Evolutionary conservation across 192 early-diverging fungal species (phyloP), one percentile per base, ranked within the genome.

Genomic region (Backusella psychrophila): DNA sequence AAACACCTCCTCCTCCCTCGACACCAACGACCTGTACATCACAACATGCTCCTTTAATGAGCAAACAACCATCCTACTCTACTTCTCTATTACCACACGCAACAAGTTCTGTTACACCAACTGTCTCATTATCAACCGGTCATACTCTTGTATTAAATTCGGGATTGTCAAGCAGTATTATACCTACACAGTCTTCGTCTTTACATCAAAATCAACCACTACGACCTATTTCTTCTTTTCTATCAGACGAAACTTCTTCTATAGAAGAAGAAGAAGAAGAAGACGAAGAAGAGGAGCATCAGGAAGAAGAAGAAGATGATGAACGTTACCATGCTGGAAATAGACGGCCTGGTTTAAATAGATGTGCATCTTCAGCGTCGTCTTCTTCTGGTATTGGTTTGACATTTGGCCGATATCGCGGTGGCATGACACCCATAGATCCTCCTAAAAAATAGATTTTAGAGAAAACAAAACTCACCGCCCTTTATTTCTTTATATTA

Each of bases 311-410:
- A 9, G n/a, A 63, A 3, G 33, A 33, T 21, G 19, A 44, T 23
- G n/a, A 63, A 1, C 4, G 56, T 29, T 71, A 49, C 31, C n/a
- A 31, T 41, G 21, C 46, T 56, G 38, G 9, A 59, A 31, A 72
- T 49, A 34, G 12, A 6, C 29, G 44, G 4, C 23, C 69, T 71
- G 0, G 19, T 19, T 34, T 59, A 23, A 44, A 59, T 31, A 63
- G 74, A 67, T 41, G 41, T 42, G 9, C 33, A 15, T 75, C 74
- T 5, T 66, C 59, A n/a, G 56, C 74, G 4, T 75, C 74, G 6
- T 75, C 74, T 21, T 75, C 74, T 35, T 75, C 74, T 31, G 74
- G 74, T 17, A 44, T 66, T 21, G 41, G 63, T 7, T 42, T 75
- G 12, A 67, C 74, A 49, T 75, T 67, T 66, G 74, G 63, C 11